Evolutionary conservation across 257 asterid genomes (phyloP).

Genomic region (Eustoma russellianum): DNA sequence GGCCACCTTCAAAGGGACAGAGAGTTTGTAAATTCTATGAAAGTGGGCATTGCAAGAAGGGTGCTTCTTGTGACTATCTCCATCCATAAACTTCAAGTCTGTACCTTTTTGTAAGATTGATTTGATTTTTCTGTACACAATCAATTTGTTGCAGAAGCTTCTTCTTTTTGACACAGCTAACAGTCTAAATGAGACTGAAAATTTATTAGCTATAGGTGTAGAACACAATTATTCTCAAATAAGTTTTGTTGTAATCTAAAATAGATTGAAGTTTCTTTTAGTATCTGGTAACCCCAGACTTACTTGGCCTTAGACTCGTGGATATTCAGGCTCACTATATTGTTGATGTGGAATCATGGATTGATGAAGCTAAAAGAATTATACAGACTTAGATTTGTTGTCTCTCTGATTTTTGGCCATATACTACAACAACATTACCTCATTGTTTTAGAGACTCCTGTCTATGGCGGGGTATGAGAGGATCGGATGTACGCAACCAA

Average conservation of each 20-base stretch:
- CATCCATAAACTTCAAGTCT: conserved; percentile 43
- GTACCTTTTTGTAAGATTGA: conserved; percentile 2
- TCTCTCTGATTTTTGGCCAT: too few relatives aligned
- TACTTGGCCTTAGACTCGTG: too few relatives aligned
- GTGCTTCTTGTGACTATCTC: conserved; percentile 77
- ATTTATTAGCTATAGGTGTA: background rate
- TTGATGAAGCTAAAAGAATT: too few relatives aligned
- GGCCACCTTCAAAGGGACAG: conserved; percentile 62
- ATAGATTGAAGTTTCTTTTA: too few relatives aligned
- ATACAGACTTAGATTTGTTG: too few relatives aligned
- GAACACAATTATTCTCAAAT: conserved; percentile 1
- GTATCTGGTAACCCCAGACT: too few relatives aligned
- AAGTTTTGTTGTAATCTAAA: conserved; percentile 6
- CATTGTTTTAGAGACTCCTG: too few relatives aligned
- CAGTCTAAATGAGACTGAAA: conserved; percentile 3
- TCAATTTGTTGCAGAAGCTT: background rate
- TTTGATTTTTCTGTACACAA: conserved; percentile 14
- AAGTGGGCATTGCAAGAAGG: conserved; percentile 87
- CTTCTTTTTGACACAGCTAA: conserved; percentile 1
- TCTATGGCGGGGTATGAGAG: too few relatives aligned
- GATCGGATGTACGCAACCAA: too few relatives aligned
- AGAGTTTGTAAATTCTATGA: conserved; percentile 84
- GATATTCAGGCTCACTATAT: too few relatives aligned
- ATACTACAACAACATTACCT: too few relatives aligned
- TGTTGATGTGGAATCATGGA: too few relatives aligned